Percentiles rank a stretch among this genome's conserved stretches.
These are phyloP conservation scores for Aspergillus fumigatus DNA, from an alignment of 2,329 filamentous ascomycete species.

Conservation along the genomic window DNA sequence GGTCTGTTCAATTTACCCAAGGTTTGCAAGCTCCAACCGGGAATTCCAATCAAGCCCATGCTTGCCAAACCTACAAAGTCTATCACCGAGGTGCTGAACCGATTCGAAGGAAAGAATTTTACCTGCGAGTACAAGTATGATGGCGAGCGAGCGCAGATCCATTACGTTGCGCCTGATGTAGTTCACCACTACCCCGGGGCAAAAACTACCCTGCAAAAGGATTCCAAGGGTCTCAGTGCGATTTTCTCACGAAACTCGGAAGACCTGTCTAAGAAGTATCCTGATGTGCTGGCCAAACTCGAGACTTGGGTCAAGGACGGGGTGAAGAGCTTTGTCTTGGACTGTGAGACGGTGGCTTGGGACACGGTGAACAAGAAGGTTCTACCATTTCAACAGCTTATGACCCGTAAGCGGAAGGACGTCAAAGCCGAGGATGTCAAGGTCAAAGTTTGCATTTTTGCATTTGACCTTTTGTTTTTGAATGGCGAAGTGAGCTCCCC, in stretches of 20 bases:
- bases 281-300: conserved; percentile 86
- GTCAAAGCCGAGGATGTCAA: conserved; percentile 94
- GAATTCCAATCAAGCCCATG: conserved; percentile 96
- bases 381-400: conserved; percentile 92
- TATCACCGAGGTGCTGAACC: conserved; percentile 93
- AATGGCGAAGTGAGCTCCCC: conserved; percentile 65
- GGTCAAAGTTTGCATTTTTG: conserved; percentile 94
- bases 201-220: conserved; percentile 60
- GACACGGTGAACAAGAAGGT: conserved; percentile 94
- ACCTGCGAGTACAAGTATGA: conserved; percentile 99
- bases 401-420: conserved; percentile 97
- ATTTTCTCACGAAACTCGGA: conserved; percentile 98
- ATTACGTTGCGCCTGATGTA: conserved; percentile 84
- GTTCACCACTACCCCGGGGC: conserved; percentile 63
- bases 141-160: conserved; percentile 95
- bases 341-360: conserved; percentile 97
- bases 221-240: conserved; percentile 68
- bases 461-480: conserved; percentile 89
- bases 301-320: conserved; percentile 83
- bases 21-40: conserved; percentile 85
- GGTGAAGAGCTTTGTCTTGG: conserved; percentile 93
- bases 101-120: conserved; percentile 91
- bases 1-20: conserved; percentile 80
- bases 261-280: conserved; percentile 95
- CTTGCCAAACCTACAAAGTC: conserved; percentile 97